A percentile compares a stretch with the other conserved stretches of the same genome.
These are phyloP conservation scores for Dactylellina cionopaga DNA, from an alignment of 2,329 filamentous ascomycete species.

Conservation along the genomic window DNA sequence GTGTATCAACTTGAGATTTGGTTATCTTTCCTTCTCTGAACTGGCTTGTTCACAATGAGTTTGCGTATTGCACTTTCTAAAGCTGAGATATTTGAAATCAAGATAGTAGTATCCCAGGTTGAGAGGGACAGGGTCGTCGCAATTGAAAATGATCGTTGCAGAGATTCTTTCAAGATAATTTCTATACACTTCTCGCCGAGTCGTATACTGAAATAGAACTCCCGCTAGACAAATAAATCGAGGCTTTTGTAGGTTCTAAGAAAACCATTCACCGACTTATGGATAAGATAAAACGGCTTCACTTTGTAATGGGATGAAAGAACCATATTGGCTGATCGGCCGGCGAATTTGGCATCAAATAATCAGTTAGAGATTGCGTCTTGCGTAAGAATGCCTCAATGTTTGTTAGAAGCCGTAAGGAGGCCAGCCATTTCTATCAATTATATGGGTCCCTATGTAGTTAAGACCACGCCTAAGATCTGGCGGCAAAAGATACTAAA, in stretches of 20 bases:
- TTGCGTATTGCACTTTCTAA: background rate
- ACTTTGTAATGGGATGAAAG: conserved; percentile 1
- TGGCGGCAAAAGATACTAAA: background rate
- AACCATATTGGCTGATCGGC: background rate
- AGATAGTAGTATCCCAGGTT: background rate
- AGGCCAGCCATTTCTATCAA: background rate
- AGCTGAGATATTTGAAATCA: background rate
- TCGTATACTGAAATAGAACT: background rate
- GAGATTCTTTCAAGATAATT: background rate
- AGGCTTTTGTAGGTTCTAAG: background rate
- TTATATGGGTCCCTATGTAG: background rate
- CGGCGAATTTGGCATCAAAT: background rate
- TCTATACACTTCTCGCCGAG: background rate
- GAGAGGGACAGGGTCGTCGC: background rate
- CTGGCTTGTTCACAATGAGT: conserved; percentile 8
- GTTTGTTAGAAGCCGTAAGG: background rate
- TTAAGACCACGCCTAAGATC: background rate
- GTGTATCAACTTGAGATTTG: no score
- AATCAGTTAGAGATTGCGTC: background rate
- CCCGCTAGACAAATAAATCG: background rate
- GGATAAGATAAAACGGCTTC: background rate
- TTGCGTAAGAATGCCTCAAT: background rate
- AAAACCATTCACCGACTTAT: conserved; percentile 15
- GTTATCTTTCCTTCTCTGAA: background rate
- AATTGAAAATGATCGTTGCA: background rate